These are phyloP conservation scores for Lecanoromycetidae sp. DNA, from an alignment of 2,329 filamentous ascomycete species.

Conservation along the genomic window DNA sequence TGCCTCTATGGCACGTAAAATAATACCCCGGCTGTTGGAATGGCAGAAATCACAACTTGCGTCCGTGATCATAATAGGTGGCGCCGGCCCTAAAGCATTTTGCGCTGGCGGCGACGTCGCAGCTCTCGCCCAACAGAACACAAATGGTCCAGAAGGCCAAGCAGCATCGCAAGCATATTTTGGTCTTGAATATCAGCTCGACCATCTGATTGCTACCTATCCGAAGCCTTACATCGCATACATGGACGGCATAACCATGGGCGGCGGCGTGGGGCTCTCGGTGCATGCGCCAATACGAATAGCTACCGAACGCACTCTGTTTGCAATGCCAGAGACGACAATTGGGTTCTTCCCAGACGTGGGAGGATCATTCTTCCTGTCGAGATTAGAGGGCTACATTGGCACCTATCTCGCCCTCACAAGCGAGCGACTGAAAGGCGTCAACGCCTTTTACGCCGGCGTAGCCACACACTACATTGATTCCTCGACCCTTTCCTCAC, in stretches of 20 bases:
- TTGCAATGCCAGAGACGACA: constrained; percentile 96
- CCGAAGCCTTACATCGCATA: constrained; percentile 85
- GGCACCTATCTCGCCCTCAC: constrained; percentile 92
- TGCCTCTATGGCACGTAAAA: constrained; percentile 90
- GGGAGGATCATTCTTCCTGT: constrained; percentile 89
- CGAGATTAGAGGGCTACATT: constrained; percentile 70
- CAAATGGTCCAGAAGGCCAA: constrained; percentile 53
- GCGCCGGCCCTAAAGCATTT: constrained; percentile 70
- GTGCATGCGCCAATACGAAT: constrained; percentile 93
- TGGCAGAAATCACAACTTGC: constrained; percentile 93
- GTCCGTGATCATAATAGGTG: constrained; percentile 85
- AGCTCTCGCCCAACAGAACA: constrained; percentile 62
- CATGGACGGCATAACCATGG: constrained; percentile 98
- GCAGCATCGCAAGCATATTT: constrained; percentile 74
- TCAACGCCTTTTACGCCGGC: constrained; percentile 79
- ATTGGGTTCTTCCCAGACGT: constrained; percentile 99
- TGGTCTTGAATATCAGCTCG: constrained; percentile 85
- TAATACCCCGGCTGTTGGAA: constrained; percentile 70
- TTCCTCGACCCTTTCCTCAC: constrained; percentile 67
- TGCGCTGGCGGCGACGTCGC: constrained; percentile 90
- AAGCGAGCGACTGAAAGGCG: constrained; percentile 68
- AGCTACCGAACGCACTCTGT: constrained; percentile 86
- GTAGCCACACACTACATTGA: constrained; percentile 94
- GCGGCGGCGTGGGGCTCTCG: constrained; percentile 86
- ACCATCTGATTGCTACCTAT: constrained; percentile 92